Percentiles rank a stretch among this genome's conserved stretches.
Evolutionary conservation across 176 grass and related monocot species (phyloP).

Genomic region (Zizania latifolia): DNA sequence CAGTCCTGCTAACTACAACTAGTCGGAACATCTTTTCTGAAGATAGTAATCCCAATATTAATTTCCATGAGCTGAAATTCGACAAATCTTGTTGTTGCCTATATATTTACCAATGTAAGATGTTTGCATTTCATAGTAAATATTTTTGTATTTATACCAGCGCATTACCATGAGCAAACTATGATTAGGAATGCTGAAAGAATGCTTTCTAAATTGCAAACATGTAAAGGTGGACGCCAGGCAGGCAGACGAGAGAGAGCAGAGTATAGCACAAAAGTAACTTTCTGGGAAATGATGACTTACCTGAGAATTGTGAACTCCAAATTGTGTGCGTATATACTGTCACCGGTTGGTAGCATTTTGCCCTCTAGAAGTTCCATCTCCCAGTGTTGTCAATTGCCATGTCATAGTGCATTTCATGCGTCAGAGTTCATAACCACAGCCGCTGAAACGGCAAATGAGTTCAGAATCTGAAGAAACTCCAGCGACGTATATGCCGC

Average conservation of each 20-base stretch:
- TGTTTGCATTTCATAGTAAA: too few relatives aligned
- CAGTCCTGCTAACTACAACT: neutral
- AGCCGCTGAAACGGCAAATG: neutral
- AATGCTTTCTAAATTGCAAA: too few relatives aligned
- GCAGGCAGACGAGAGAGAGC: neutral
- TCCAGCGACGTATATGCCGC: neutral
- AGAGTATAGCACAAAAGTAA: neutral
- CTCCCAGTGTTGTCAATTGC: neutral
- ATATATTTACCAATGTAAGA: too few relatives aligned
- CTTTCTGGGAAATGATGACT: neutral
- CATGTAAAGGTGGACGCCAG: too few relatives aligned
- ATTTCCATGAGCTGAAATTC: neutral
- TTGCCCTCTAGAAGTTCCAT: conserved; percentile 5
- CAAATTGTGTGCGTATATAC: neutral
- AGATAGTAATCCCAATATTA: neutral
- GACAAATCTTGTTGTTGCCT: neutral
- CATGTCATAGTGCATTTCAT: neutral
- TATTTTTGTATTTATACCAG: too few relatives aligned
- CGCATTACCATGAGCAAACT: too few relatives aligned
- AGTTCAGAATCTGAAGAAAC: neutral
- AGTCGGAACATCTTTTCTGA: neutral
- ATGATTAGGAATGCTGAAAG: too few relatives aligned
- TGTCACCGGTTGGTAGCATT: neutral
- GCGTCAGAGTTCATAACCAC: neutral
- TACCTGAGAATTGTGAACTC: neutral